These are phyloP conservation scores for Komagataella mondaviorum DNA, from an alignment of 805 yeast genomes.

Conservation along the genomic window DNA sequence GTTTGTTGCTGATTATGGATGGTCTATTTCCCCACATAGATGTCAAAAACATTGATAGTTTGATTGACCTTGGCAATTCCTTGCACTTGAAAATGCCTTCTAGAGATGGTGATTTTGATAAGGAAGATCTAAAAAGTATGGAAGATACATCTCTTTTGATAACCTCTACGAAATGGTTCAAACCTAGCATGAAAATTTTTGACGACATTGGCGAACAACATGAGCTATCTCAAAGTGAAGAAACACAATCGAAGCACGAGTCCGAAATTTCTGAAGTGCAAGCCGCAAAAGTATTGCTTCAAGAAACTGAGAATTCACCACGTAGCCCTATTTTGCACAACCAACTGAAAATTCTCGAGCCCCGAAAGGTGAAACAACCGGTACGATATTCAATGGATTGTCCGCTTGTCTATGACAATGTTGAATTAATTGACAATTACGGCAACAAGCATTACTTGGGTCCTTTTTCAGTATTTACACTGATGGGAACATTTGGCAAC, in stretches of 20 bases:
- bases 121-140: conserved; percentile 14
- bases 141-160: conserved; percentile 16
- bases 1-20: conserved; percentile 21
- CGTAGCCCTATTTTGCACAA: not conserved
- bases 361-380: not conserved
- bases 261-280: not conserved
- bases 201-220: not conserved
- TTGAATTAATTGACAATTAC: not conserved
- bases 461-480: not conserved
- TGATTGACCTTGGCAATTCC: conserved; percentile 22
- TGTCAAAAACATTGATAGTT: conserved; percentile 25
- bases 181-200: conserved; percentile 18
- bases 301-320: not conserved
- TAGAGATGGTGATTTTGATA: conserved; percentile 2
- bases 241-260: not conserved
- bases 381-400: not conserved
- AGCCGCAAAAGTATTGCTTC: not conserved
- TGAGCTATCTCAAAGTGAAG: not conserved
- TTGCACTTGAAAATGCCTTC: conserved; percentile 22
- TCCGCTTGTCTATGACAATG: not conserved
- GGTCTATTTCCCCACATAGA: conserved; percentile 31
- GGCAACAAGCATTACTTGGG: not conserved
- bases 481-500: not conserved
- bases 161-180: conserved; percentile 28
- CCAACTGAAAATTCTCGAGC: not conserved